Percentiles rank a stretch among this genome's conserved stretches.
Conservation (phyloP, 2,329 filamentous ascomycete genomes). For the Aspergillus sp. region DNA sequence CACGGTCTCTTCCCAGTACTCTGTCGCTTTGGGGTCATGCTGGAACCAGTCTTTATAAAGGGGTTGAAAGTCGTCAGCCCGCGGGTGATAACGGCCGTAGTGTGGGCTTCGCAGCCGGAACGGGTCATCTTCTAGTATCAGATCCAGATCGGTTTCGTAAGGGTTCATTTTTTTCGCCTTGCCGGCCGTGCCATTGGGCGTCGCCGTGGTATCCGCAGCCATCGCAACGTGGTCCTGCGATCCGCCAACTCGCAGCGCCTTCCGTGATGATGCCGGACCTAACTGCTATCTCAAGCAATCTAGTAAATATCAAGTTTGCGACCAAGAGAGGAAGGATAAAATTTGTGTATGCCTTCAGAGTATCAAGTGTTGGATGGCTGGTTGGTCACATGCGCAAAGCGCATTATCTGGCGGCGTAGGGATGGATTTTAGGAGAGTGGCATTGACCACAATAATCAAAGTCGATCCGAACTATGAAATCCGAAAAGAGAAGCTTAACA, state of each 20-base stretch:
- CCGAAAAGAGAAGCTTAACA: not conserved
- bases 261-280: not conserved
- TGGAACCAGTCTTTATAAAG: conserved; percentile 34
- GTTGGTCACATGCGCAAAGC: conserved; percentile 7
- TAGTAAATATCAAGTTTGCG: too few relatives aligned
- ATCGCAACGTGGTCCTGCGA: conserved; percentile 15
- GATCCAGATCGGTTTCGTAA: conserved; percentile 36
- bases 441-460: not conserved
- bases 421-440: not conserved
- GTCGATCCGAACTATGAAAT: too few relatives aligned
- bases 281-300: not conserved
- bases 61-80: conserved; percentile 37
- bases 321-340: not conserved
- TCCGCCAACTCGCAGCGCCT: not conserved
- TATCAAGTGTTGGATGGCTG: conserved; percentile 4
- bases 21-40: conserved; percentile 27
- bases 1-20: conserved; percentile 39
- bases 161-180: conserved; percentile 24
- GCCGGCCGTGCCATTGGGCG: conserved; percentile 21
- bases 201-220: conserved; percentile 22
- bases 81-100: conserved; percentile 37
- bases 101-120: conserved; percentile 33
- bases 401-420: conserved; percentile 15
- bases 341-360: not conserved
- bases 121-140: conserved; percentile 33